Evolutionary conservation across 768 basidiomycete species (phyloP).

Genomic region (Tylopilus subfusipes): DNA sequence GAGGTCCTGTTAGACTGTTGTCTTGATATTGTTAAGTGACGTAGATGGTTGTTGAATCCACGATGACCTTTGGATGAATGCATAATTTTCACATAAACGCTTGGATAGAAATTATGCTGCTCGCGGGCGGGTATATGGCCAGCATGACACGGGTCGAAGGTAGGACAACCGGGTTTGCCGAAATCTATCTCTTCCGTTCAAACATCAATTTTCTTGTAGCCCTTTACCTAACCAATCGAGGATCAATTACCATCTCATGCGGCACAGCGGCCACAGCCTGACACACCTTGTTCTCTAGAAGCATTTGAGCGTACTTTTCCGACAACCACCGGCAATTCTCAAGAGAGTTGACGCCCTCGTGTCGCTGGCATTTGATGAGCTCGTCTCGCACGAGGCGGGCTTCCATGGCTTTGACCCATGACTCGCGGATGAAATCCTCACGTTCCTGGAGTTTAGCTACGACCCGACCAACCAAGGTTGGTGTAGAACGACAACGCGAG

Average conservation of each 20-base stretch:
- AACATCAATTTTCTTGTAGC: conserved; percentile 76
- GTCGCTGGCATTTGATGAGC: conserved; percentile 82
- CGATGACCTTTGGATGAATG: neutral
- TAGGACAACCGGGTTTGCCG: neutral
- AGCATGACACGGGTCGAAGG: neutral
- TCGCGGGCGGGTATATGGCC: neutral
- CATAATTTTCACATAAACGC: conserved; percentile 9
- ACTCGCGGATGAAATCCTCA: conserved; percentile 79
- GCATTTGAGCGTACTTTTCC: conserved; percentile 76
- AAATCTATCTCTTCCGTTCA: conserved; percentile 17
- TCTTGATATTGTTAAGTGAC: neutral
- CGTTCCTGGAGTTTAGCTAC: conserved; percentile 64
- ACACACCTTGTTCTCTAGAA: conserved; percentile 76
- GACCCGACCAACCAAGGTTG: neutral
- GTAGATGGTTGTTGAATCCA: neutral
- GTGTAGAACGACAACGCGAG: neutral
- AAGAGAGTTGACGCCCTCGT: conserved; percentile 89
- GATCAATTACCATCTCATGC: neutral
- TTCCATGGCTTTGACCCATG: conserved; percentile 95
- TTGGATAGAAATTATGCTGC: neutral
- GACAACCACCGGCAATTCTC: conserved; percentile 86
- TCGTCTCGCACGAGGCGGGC: conserved; percentile 83
- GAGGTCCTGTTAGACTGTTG: conserved; percentile 14
- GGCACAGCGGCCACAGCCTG: neutral
- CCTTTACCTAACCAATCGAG: conserved; percentile 62